Percentiles rank a stretch among this genome's conserved stretches.
Conservation (phyloP, 495 filamentous ascomycete genomes). For the Patellaria atrata region DNA sequence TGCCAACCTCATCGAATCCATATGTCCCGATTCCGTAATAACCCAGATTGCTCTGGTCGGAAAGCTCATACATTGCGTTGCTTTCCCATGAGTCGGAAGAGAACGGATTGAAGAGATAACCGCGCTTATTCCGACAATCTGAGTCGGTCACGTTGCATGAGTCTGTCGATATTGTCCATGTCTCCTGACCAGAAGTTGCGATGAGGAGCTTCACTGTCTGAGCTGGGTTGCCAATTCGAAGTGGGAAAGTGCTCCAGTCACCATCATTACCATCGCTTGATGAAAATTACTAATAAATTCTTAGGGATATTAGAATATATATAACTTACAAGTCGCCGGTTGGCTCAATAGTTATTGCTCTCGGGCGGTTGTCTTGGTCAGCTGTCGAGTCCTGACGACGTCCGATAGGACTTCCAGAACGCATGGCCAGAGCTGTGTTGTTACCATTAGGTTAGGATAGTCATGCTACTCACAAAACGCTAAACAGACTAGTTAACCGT, state of each 20-base stretch:
- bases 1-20: conserved; percentile 38
- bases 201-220: conserved; percentile 43
- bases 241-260: conserved; percentile 31
- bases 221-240: conserved; percentile 41
- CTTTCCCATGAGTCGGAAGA: conserved; percentile 42
- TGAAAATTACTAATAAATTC: too few relatives aligned
- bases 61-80: conserved; percentile 40
- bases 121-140: conserved; percentile 29
- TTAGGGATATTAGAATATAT: too few relatives aligned
- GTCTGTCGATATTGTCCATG: conserved; percentile 39
- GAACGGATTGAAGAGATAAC: conserved; percentile 36
- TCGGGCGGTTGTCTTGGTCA: too few relatives aligned
- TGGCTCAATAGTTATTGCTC: too few relatives aligned
- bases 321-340: too few relatives aligned
- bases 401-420: too few relatives aligned
- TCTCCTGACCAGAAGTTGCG: conserved; percentile 41
- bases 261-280: too few relatives aligned
- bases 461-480: too few relatives aligned
- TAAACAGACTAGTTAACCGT: too few relatives aligned
- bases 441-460: too few relatives aligned
- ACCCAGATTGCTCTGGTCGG: conserved; percentile 36
- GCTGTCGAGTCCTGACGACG: too few relatives aligned
- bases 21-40: conserved; percentile 40
- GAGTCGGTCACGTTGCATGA: conserved; percentile 32
- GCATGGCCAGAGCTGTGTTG: too few relatives aligned